phyloP scores from a whole-genome alignment of 2,329 filamentous ascomycete genomes.

The Fusarium multiceps region DNA sequence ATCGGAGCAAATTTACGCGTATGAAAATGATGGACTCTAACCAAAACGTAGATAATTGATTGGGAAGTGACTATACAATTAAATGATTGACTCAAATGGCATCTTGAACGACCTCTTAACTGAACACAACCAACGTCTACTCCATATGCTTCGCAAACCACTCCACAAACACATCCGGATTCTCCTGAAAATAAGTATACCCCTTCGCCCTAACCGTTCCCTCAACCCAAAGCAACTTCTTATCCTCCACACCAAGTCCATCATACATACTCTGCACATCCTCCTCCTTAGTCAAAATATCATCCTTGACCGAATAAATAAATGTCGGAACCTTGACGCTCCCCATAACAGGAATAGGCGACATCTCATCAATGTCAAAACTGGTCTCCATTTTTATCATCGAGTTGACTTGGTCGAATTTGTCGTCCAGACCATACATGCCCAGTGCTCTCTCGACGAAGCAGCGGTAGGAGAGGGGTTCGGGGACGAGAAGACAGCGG shows the following conservation, averaged over 20 bases:
- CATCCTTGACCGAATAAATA: background rate
- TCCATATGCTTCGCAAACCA: slow-evolving; percentile 3
- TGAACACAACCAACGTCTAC: background rate
- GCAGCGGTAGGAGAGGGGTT: background rate
- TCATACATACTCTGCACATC: slow-evolving; percentile 9
- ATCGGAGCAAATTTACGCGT: too few species aligned
- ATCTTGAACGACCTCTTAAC: too few species aligned
- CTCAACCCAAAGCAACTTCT: background rate
- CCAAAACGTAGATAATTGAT: too few species aligned
- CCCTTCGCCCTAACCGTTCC: background rate
- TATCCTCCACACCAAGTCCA: background rate
- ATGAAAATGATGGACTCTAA: too few species aligned
- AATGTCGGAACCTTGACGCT: background rate
- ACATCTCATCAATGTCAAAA: background rate
- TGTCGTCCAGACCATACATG: background rate
- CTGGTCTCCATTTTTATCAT: slow-evolving; percentile 1
- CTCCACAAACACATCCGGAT: background rate
- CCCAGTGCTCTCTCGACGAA: slow-evolving; percentile 1
- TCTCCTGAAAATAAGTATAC: slow-evolving; percentile 2
- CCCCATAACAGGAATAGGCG: background rate
- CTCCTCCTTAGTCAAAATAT: background rate
- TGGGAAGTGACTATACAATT: too few species aligned
- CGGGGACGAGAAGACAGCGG: background rate
- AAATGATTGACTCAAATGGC: too few species aligned
- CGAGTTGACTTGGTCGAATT: background rate